Evolutionary conservation across 2,329 filamentous ascomycete genomes (phyloP).

Genomic region (Cercospora beticola): DNA sequence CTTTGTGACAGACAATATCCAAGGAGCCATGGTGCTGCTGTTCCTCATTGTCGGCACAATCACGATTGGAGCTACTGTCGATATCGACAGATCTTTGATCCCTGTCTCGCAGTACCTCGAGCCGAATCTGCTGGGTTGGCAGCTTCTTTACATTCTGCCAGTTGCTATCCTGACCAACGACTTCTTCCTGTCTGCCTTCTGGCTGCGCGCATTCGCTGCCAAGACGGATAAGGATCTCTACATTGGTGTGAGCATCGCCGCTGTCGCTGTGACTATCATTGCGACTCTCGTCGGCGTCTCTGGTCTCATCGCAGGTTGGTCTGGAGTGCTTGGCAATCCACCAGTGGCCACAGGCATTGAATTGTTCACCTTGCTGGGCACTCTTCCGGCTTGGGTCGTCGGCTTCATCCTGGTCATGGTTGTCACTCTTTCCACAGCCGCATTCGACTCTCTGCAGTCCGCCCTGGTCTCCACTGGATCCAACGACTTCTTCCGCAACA

Average conservation of each 20-base stretch:
- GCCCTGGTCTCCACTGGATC: slow-evolving; percentile 78
- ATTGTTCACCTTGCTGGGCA: slow-evolving; percentile 72
- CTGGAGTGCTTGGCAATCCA: slow-evolving; percentile 65
- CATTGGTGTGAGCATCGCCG: slow-evolving; percentile 70
- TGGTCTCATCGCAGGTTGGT: slow-evolving; percentile 76
- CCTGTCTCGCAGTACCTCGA: slow-evolving; percentile 68
- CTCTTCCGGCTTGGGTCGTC: slow-evolving; percentile 76
- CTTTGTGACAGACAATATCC: slow-evolving; percentile 79
- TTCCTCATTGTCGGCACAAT: slow-evolving; percentile 75
- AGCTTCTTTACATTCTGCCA: slow-evolving; percentile 80
- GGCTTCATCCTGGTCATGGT: slow-evolving; percentile 80
- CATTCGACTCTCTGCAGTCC: slow-evolving; percentile 78
- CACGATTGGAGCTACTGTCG: slow-evolving; percentile 71
- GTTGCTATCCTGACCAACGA: slow-evolving; percentile 80
- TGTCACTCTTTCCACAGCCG: slow-evolving; percentile 65
- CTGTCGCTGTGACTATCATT: slow-evolving; percentile 64
- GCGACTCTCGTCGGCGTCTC: slow-evolving; percentile 70
- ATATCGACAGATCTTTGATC: slow-evolving; percentile 69
- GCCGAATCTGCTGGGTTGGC: slow-evolving; percentile 73
- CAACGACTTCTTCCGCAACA: slow-evolving; percentile 83
- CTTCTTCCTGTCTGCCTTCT: slow-evolving; percentile 82
- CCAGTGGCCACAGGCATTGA: slow-evolving; percentile 64
- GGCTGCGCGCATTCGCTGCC: slow-evolving; percentile 80
- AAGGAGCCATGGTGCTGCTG: slow-evolving; percentile 73
- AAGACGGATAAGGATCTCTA: slow-evolving; percentile 75